Percentiles rank a stretch among this genome's conserved stretches.
phyloP scores from a whole-genome alignment of 192 early-diverging fungal genomes.

The Geosiphon pyriformis region DNA sequence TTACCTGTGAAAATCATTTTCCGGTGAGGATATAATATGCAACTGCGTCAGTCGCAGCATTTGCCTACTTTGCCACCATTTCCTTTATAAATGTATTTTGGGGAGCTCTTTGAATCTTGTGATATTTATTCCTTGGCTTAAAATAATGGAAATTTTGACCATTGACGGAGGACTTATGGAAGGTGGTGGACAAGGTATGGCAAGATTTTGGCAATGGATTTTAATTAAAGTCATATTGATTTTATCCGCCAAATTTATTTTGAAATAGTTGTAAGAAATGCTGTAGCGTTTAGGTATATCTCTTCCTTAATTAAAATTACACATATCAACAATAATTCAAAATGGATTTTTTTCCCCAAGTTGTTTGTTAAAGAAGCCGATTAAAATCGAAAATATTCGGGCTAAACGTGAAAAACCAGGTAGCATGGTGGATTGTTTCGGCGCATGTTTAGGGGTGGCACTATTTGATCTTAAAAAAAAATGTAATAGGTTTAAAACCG shows the following conservation, averaged over 20 bases:
- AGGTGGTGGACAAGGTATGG: constrained; percentile 15
- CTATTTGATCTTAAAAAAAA: background rate
- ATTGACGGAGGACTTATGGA: constrained; percentile 6
- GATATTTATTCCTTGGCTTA: too few relatives aligned
- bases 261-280: constrained; percentile 8
- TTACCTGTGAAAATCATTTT: too few relatives aligned
- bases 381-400: constrained; percentile 23
- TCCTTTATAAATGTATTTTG: too few relatives aligned
- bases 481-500: constrained; percentile 25
- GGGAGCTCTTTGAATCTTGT: too few relatives aligned
- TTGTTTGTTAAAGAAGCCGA: constrained; percentile 17
- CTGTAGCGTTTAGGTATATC: constrained; percentile 4
- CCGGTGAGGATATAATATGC: too few relatives aligned
- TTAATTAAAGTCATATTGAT: background rate
- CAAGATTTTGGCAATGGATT: background rate
- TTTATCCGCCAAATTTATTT: background rate
- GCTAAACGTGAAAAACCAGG: constrained; percentile 19
- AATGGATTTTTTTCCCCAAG: background rate
- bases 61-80: too few relatives aligned
- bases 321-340: background rate
- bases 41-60: too few relatives aligned
- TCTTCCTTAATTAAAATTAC: background rate
- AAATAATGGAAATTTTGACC: background rate
- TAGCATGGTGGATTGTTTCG: background rate
- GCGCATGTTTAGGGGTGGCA: background rate